Evolutionary conservation across 179 eudicot genomes (phyloP), one percentile per base, ranked within the genome.

Genomic region (Silene coronaria): DNA sequence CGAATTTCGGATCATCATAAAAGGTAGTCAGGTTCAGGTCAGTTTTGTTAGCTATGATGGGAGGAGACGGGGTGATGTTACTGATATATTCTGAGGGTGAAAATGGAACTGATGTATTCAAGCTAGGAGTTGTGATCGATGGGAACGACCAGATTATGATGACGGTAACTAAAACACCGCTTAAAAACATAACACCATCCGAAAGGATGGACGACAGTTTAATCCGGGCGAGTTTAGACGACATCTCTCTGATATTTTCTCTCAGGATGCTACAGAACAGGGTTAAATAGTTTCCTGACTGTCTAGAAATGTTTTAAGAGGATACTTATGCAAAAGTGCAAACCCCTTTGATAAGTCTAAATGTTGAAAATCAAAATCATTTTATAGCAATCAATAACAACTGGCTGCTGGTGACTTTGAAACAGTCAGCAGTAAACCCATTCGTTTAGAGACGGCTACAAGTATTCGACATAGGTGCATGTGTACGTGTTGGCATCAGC

Each of bases 1-100:
- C 67, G 19, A 85, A 36, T 0, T 73, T 75, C 11, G 86, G 84
- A 72, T 85, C 86, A 71, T 85, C 86, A 76, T 80, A 85, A 77
- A 85, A 85, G 14, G 85, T 72, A 1, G 81, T 82, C 38, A 8
- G 36, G 61, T 70, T 51, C 4, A 70, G 60, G 59, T 48, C 21
- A 24, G 73, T 48, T 46, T 48, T 48, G n/a, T 16, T n/a, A 26
- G 14, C 28, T 24, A 26, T 17, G 32, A 28, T 3, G 0, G 13
- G 0, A 46, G 34, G 36, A 62, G 34, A 14, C 3, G 36, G 58
- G 10, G 60, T 51, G 61, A 3, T 13, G 12, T 7, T 48, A 70
- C 22, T 70, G 60, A 16, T 6, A 23, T 70, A 24, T 48, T 28
- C 26, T 10, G 30, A 6, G 38, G 73, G 21, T 14, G 17, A 70